A percentile compares a stretch with the other conserved stretches of the same genome.
phyloP scores from a whole-genome alignment of 306 rosid genomes.

The Carpinus viminea region DNA sequence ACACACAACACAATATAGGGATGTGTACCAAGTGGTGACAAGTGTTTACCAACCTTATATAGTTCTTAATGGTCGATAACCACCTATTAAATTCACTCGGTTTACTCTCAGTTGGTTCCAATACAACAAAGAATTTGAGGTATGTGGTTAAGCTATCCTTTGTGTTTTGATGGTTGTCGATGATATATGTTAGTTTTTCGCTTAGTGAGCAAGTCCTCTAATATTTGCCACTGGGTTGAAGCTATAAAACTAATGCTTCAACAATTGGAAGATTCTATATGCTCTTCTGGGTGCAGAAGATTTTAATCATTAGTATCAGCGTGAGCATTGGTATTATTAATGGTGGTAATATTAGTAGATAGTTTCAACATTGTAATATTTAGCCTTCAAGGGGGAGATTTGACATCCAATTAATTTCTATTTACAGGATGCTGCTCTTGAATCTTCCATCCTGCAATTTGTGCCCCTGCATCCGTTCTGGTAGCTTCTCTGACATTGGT shows the following conservation, averaged over 20 bases:
- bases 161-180: background rate
- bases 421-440: conserved; percentile 60
- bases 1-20: background rate
- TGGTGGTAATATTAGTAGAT: background rate
- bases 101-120: background rate
- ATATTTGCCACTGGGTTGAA: background rate
- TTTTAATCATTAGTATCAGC: background rate
- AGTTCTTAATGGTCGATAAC: background rate
- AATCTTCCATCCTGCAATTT: conserved; percentile 41
- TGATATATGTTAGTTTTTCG: background rate
- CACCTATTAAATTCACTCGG: background rate
- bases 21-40: background rate
- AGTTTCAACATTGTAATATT: background rate
- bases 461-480: conserved; percentile 87
- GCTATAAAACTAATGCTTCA: background rate
- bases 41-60: background rate
- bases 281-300: background rate
- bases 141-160: background rate
- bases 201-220: background rate
- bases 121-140: background rate
- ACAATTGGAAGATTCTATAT: background rate
- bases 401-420: conserved; percentile 14
- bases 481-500: conserved; percentile 95
- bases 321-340: background rate
- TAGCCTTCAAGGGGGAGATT: background rate